phyloP scores from a whole-genome alignment of 2,329 filamentous ascomycete species.

The Mycosphaerella sp. region DNA sequence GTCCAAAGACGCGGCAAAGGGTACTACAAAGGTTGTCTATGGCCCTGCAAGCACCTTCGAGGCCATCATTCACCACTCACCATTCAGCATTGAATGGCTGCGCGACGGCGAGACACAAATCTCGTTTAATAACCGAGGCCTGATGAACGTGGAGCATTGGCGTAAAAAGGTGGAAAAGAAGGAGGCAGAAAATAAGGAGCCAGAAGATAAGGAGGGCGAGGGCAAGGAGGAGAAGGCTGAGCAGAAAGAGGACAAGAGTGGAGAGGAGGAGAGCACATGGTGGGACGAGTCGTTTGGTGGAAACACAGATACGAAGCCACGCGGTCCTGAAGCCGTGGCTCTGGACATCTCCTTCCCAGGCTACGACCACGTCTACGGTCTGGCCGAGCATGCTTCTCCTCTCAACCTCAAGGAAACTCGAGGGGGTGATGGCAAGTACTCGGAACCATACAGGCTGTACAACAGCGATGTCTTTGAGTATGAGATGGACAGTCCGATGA shows the following conservation, averaged over 20 bases:
- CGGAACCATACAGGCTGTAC: slow-evolving; percentile 88
- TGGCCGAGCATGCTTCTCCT: slow-evolving; percentile 85
- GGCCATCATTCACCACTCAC: slow-evolving; percentile 74
- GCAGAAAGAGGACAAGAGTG: slow-evolving; percentile 34
- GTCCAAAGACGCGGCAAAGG: slow-evolving; percentile 57
- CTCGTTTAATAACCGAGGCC: slow-evolving; percentile 81
- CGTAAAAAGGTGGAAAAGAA: slow-evolving; percentile 71
- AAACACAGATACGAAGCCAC: slow-evolving; percentile 92
- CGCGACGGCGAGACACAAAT: slow-evolving; percentile 75
- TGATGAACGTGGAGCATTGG: slow-evolving; percentile 96
- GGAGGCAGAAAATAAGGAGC: slow-evolving; percentile 44
- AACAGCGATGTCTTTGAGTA: slow-evolving; percentile 99
- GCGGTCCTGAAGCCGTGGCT: slow-evolving; percentile 83
- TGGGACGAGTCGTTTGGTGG: slow-evolving; percentile 97
- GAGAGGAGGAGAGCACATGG: slow-evolving; percentile 82
- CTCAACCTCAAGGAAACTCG: slow-evolving; percentile 85
- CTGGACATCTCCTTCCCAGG: slow-evolving; percentile 88
- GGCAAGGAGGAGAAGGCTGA: slow-evolving; percentile 40
- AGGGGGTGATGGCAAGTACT: slow-evolving; percentile 76
- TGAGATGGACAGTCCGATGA: slow-evolving; percentile 95
- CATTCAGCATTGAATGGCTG: slow-evolving; percentile 81
- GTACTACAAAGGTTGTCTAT: slow-evolving; percentile 68
- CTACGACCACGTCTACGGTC: slow-evolving; percentile 88
- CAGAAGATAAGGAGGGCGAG: slow-evolving; percentile 43
- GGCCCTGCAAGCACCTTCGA: slow-evolving; percentile 71